Conservation (phyloP, 305 asterid genomes). For the Withania somnifera region DNA sequence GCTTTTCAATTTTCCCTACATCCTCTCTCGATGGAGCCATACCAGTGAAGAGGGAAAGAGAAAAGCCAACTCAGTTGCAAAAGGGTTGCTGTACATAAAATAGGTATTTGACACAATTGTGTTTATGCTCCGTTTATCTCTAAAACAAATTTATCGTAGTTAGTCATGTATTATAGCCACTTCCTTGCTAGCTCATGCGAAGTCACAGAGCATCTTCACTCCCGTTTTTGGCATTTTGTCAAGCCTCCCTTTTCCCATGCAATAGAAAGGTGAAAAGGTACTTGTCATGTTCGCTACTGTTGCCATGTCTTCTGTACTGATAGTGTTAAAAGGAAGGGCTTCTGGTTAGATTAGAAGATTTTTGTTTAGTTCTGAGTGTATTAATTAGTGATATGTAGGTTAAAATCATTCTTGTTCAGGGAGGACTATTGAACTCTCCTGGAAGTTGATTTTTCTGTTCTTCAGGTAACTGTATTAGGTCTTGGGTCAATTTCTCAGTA, state of each 20-base stretch:
- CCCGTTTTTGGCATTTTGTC: not conserved
- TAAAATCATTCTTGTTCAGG: constrained; percentile 78
- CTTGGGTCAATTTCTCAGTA: constrained; percentile 20
- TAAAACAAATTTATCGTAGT: not conserved
- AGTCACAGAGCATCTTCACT: not conserved
- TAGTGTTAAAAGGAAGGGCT: not conserved
- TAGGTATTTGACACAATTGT: not conserved
- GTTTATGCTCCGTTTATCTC: not conserved
- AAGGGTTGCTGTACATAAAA: not conserved
- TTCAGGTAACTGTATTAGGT: constrained; percentile 68
- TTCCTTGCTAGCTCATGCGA: not conserved
- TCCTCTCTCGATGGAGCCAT: not conserved
- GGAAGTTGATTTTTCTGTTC: constrained; percentile 80
- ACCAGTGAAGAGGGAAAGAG: not conserved
- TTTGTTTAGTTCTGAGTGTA: constrained; percentile 30
- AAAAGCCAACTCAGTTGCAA: not conserved
- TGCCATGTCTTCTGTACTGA: not conserved
- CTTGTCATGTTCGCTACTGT: not conserved
- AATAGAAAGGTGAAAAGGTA: not conserved
- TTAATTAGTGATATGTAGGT: constrained; percentile 57
- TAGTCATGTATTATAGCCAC: not conserved
- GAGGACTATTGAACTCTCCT: constrained; percentile 82
- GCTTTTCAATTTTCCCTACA: not conserved
- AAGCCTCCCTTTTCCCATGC: not conserved
- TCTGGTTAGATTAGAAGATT: not conserved